Base-by-base conservation (phyloP, 306 rosid genomes). In the Dalbergia cultrata region DNA sequence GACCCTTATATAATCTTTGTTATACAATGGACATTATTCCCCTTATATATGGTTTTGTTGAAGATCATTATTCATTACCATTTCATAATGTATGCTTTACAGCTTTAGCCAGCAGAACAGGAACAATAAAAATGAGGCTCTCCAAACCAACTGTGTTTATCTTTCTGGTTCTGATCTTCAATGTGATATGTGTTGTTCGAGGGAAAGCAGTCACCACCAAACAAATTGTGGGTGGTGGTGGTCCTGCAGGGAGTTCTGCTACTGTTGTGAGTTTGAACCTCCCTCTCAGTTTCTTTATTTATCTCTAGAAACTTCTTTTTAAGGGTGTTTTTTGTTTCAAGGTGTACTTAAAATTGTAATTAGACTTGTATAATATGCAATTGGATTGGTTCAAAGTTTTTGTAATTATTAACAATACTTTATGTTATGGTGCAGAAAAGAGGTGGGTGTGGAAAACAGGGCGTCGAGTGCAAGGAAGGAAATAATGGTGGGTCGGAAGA, bases 391-490 rank as follows among this genome's bases (percentile, higher is more conserved):
- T 78, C 33, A 58, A 71, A 65, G 44, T 16, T 21, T 74, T 14
- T 13, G 39, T 34, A 6, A 31, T 62, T 44, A n/a, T 54, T 5
- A 11, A 37, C 58, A 79, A 9, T 76, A 37, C 31, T 26, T 71
- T 67, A 77, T 67, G 77, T 54, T 54, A 54, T n/a, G 21, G 5
- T 26, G 77, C 90, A 90, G 94, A 88, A 75, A 83, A 78, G 64
- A 72, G 85, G 71, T 17, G 82, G 76, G 39, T 88, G 88, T 70
- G 78, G 71, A 67, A 76, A 80, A 67, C 75, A 75, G 57, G 70
- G 7, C 1, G 66, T 22, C 37, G 92, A 84, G 77, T 86, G 90
- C 85, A 76, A 81, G 86, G 72, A 84, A 68, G 88, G 64, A 65
- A 80, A 74, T 77, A 86, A 67, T 76, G 83, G 70, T 78, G 83